Evolutionary conservation across 805 yeast genomes (phyloP), one percentile per base, ranked within the genome.

Genomic region (Schwanniomyces vanrijiae): DNA sequence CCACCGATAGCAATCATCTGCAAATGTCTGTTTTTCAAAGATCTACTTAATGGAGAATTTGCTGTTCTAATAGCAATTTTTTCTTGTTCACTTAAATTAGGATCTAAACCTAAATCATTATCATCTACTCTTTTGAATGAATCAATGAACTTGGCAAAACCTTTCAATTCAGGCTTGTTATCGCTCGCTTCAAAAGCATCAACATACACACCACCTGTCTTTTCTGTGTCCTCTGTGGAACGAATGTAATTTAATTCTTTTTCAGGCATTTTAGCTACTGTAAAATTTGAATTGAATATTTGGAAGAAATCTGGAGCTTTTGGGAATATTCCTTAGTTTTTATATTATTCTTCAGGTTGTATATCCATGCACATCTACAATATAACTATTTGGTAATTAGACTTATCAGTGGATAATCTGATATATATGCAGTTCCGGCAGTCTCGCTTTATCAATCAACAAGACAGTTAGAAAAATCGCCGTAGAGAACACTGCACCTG

Each of bases 1-100:
- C 92, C 91, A 54, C 92, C 94, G 51, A 88, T 73, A 43, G 94
- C 90, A 67, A 88, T 88, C 89, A 86, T 83, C 50, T 84, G 83
- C 54, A 88, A 66, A 62, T 88, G 92, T 59, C 91, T 75, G 37
- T 80, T 77, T 55, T 79, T 81, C 43, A 84, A 70, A 7, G 74
- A 62, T 53, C 86, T 69, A 29, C 75, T 65, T 47, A 77, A 66
- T 13, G 83, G 83, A 41, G 82, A 66, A 53, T 69, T 72, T 21
- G 81, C 76, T 21, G 82, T 71, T 44, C 59, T 59, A 38, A 69
- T 60, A 40, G 75, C 75, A 14, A 68, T 58, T 52, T 60, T 66
- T 54, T 69, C 61, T 51, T 53, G 42, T 42, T 59, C 55, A 24
- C 48, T 47, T 50, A 55, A 61, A 44, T 51, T 61, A 46, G 64